Percentiles rank a stretch among this genome's conserved stretches.
Evolutionary conservation across 169 alveolate species (phyloP).

Genomic region (Eimeria sp.): DNA sequence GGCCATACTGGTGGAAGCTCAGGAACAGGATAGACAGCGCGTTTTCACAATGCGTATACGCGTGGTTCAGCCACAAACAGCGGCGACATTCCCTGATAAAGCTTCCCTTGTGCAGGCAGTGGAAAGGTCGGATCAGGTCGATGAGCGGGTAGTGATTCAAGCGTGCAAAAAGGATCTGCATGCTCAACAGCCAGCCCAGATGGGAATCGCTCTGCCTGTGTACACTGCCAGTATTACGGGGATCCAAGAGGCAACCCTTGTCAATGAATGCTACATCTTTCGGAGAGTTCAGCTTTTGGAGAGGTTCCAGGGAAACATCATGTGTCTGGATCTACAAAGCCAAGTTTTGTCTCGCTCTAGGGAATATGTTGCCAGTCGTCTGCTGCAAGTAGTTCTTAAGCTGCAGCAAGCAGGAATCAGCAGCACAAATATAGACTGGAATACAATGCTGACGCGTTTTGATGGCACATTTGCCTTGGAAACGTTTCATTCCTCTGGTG

Average conservation of each 20-base stretch:
- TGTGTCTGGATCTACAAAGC: conserved; percentile 8
- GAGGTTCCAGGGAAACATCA: neutral
- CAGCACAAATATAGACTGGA: conserved; percentile 7
- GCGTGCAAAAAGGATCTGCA: neutral
- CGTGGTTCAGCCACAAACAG: neutral
- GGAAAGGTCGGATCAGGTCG: neutral
- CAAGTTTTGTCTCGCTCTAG: neutral
- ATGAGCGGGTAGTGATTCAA: neutral
- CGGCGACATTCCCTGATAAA: neutral
- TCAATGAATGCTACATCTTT: neutral
- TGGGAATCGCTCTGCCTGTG: neutral
- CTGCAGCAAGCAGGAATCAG: conserved; percentile 13
- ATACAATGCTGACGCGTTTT: neutral
- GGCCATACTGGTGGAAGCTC: neutral
- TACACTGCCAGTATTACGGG: conserved; percentile 1
- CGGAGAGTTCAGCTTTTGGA: neutral
- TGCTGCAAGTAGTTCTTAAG: neutral
- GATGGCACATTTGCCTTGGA: neutral
- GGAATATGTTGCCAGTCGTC: conserved; percentile 1
- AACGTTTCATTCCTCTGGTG: neutral
- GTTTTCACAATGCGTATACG: conserved; percentile 1
- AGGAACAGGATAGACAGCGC: neutral
- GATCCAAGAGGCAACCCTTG: neutral
- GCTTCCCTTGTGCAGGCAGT: neutral
- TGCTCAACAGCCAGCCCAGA: neutral